Evolutionary conservation across 306 rosid species (phyloP).

Genomic region (Cyclanthera cordifolia): DNA sequence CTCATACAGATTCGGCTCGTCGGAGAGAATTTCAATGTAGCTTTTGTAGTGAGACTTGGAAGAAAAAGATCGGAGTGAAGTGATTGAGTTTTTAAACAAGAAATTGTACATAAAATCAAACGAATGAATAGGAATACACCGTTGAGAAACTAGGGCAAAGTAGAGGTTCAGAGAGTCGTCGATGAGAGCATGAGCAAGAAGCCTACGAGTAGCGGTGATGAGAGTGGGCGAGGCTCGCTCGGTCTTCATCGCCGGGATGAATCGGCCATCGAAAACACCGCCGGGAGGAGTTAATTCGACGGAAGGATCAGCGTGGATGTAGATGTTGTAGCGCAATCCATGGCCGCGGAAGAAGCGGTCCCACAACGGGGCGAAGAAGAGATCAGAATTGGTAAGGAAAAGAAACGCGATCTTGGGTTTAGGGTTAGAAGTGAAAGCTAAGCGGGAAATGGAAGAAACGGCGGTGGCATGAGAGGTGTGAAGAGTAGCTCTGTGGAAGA

Average conservation of each 20-base stretch:
- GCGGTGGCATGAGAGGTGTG: constrained; percentile 6
- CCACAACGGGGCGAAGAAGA: constrained; percentile 51
- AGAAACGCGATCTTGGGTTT: constrained; percentile 61
- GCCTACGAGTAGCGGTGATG: constrained; percentile 43
- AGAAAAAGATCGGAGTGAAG: neutral
- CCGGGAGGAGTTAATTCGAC: constrained; percentile 22
- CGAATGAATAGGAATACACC: constrained; percentile 46
- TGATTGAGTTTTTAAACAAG: constrained; percentile 14
- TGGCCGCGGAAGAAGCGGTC: constrained; percentile 32
- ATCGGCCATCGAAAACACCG: constrained; percentile 34
- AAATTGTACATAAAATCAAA: constrained; percentile 28
- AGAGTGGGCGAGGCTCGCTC: constrained; percentile 38
- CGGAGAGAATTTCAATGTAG: constrained; percentile 46
- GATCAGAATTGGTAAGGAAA: constrained; percentile 51
- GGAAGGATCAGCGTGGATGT: constrained; percentile 54
- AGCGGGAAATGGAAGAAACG: constrained; percentile 9
- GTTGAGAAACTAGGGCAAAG: constrained; percentile 44
- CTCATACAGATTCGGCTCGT: constrained; percentile 33
- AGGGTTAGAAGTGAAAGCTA: constrained; percentile 19
- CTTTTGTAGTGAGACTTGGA: constrained; percentile 7
- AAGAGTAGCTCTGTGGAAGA: constrained; percentile 28
- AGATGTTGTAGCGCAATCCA: constrained; percentile 35
- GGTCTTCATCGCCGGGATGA: constrained; percentile 35
- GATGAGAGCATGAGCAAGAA: constrained; percentile 37
- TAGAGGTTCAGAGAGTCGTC: constrained; percentile 40